Evolutionary conservation across 345 rosid species (phyloP), one percentile per base, ranked within the genome.

Genomic region (Rhizophora mangle): DNA sequence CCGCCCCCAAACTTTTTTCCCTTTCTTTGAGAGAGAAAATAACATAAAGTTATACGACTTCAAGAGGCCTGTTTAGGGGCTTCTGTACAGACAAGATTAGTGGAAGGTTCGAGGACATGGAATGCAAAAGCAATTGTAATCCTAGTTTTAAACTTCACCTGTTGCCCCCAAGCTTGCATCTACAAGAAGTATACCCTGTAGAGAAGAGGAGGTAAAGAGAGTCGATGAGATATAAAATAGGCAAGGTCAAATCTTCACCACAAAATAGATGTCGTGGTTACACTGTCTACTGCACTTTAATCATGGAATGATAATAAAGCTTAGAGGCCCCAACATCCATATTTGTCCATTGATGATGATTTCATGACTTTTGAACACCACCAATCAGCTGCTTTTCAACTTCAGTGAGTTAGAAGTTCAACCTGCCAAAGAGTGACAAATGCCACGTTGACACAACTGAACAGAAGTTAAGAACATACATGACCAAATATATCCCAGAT

Each of bases 131-230:
- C 72, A 7, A 34, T 34, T 34, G 37, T 34, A 34, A 75, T 71
- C 37, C 37, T 8, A 34, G 54, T 52, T 65, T 29, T 67, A 47
- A 34, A 34, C 29, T 58, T 67, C 52, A 55, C 52, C 65, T 64
- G 21, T 52, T 49, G 26, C 52, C 72, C 74, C 32, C 56, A 39
- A 71, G 26, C 64, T 63, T 67, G 13, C 59, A 79, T 84, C 64
- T 77, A 81, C 81, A 81, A 69, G 75, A 82, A 79, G 70, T 81
- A 86, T 87, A 77, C 43, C 36, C 37, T 1, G 62, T 46, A 60
- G 61, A 49, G 39, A 15, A 63, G 67, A 31, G 22, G 6, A 47
- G 13, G 63, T 15, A 5, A 5, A 31, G 39, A 22, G 60, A 70
- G 47, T 34, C 5, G 53, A 29, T 27, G 13, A 49, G 13, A 49